Evolutionary conservation across 805 yeast species (phyloP).

Genomic region (Cyberlindnera sargentensis): DNA sequence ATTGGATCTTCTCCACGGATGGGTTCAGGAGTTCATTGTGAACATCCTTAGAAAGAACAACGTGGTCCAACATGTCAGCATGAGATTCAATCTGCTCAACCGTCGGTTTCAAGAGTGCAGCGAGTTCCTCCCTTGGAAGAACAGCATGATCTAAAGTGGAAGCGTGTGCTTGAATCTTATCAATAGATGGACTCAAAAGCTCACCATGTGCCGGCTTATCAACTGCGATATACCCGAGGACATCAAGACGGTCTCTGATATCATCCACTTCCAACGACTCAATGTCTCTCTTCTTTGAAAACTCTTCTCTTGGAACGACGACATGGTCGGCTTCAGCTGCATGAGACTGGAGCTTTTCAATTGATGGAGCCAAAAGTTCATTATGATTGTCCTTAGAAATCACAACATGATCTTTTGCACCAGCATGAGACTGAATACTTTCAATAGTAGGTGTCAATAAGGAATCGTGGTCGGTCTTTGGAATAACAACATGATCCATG

Average conservation of each 20-base stretch:
- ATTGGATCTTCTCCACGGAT: slow-evolving; percentile 5
- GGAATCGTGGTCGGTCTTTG: slow-evolving; percentile 21
- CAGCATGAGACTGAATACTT: too few relatives aligned
- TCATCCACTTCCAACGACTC: slow-evolving; percentile 1
- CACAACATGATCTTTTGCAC: background rate
- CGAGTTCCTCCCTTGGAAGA: too few relatives aligned
- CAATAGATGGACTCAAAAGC: slow-evolving; percentile 3
- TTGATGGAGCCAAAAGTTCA: slow-evolving; percentile 8
- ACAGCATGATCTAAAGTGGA: too few relatives aligned
- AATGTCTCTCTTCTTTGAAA: slow-evolving; percentile 9
- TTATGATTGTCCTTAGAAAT: slow-evolving; percentile 7
- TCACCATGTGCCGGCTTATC: slow-evolving; percentile 11
- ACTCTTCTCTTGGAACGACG: slow-evolving; percentile 13
- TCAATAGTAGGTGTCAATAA: slow-evolving; percentile 3
- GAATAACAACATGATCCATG: slow-evolving; percentile 1
- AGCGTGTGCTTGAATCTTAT: too few relatives aligned
- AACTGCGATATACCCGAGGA: slow-evolving; percentile 19
- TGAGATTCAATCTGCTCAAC: too few relatives aligned
- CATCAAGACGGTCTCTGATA: background rate
- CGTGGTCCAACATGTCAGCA: too few relatives aligned
- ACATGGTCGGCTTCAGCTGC: slow-evolving; percentile 4
- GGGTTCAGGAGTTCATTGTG: slow-evolving; percentile 7
- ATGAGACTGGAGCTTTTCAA: slow-evolving; percentile 6
- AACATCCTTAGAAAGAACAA: slow-evolving; percentile 1
- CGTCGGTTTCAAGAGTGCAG: too few relatives aligned